Evolutionary conservation across 768 basidiomycete genomes (phyloP).

Genomic region (Leccinum subgranulosum): DNA sequence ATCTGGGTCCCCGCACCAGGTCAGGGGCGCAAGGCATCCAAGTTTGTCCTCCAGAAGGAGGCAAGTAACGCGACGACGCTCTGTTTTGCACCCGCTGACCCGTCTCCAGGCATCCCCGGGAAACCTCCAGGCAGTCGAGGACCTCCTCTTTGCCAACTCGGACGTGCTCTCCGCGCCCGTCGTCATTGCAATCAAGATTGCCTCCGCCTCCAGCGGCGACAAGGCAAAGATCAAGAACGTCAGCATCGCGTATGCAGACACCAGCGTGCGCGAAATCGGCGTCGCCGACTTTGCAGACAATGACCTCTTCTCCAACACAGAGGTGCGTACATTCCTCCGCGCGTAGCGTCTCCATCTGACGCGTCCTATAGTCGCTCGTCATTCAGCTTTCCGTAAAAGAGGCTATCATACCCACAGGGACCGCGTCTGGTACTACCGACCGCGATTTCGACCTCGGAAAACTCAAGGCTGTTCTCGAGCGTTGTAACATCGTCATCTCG

Average conservation of each 20-base stretch:
- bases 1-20: slow-evolving; percentile 80
- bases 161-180: slow-evolving; percentile 84
- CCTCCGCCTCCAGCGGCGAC: slow-evolving; percentile 45
- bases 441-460: slow-evolving; percentile 88
- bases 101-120: slow-evolving; percentile 65
- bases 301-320: slow-evolving; percentile 92
- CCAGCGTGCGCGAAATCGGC: slow-evolving; percentile 79
- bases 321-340: slow-evolving; percentile 48
- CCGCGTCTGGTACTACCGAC: slow-evolving; percentile 66
- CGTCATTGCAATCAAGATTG: slow-evolving; percentile 83
- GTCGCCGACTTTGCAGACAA: slow-evolving; percentile 92
- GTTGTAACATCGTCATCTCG: slow-evolving; percentile 88
- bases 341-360: background rate
- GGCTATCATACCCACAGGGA: slow-evolving; percentile 79
- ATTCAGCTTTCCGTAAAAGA: slow-evolving; percentile 99
- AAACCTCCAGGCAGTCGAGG: slow-evolving; percentile 71
- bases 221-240: slow-evolving; percentile 69
- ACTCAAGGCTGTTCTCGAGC: slow-evolving; percentile 79
- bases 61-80: slow-evolving; percentile 34
- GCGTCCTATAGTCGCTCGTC: slow-evolving; percentile 66
- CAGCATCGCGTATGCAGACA: slow-evolving; percentile 91
- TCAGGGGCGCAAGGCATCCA: slow-evolving; percentile 68
- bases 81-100: slow-evolving; percentile 1
- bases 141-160: slow-evolving; percentile 77
- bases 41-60: slow-evolving; percentile 81